Evolutionary conservation across 208 protist species (phyloP).

Genomic region (Endotrypanum monterogeii): DNA sequence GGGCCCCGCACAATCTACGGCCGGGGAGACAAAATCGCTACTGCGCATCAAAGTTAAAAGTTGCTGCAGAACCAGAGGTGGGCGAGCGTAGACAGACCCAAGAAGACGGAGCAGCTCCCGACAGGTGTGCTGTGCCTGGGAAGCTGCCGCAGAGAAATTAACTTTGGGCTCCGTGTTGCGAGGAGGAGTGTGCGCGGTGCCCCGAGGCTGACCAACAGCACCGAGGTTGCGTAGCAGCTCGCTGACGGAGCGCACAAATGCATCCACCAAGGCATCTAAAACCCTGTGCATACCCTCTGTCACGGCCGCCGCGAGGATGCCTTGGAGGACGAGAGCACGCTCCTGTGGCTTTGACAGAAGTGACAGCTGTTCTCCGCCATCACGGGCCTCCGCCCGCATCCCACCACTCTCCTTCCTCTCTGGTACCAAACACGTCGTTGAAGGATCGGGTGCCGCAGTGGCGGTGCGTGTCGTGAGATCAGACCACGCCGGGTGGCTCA

Average conservation of each 20-base stretch:
- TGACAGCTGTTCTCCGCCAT: not conserved
- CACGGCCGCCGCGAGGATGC: slow-evolving; percentile 6
- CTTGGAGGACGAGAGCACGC: not conserved
- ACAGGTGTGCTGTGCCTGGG: not conserved
- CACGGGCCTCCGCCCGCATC: not conserved
- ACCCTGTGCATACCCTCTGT: slow-evolving; percentile 18
- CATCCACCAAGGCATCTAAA: slow-evolving; percentile 22
- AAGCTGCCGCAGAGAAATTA: not conserved
- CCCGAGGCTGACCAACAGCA: not conserved
- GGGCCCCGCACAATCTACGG: not conserved
- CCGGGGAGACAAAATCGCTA: not conserved
- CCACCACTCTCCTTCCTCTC: not conserved
- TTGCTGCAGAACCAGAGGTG: slow-evolving; percentile 2
- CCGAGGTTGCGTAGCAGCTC: slow-evolving; percentile 12
- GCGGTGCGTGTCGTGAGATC: not conserved
- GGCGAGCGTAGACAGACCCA: slow-evolving; percentile 12
- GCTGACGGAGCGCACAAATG: slow-evolving; percentile 18
- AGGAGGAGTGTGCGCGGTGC: not conserved
- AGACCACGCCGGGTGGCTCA: slow-evolving; percentile 33
- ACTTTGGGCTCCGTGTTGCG: not conserved
- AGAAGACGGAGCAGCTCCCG: slow-evolving; percentile 14
- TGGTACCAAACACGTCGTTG: not conserved
- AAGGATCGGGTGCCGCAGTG: not conserved
- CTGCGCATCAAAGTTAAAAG: not conserved
- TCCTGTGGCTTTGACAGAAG: not conserved